These are phyloP conservation scores for Scenedesmus sp. DNA, from an alignment of 163 green algal species.

Conservation along the genomic window DNA sequence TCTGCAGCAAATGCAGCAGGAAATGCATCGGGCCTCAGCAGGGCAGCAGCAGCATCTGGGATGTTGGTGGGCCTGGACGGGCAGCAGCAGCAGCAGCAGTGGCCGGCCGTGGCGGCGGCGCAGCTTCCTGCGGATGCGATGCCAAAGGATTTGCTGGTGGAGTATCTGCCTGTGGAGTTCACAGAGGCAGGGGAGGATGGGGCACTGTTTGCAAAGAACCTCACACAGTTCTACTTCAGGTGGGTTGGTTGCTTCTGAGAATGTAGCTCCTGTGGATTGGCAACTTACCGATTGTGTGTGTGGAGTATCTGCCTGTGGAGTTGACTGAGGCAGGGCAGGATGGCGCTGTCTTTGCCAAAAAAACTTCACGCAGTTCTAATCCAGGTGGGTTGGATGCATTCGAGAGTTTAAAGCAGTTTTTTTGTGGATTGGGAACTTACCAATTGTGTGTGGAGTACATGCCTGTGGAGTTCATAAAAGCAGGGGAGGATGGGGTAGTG, in stretches of 20 bases:
- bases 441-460: slow-evolving; percentile 38
- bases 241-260: background rate
- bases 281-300: background rate
- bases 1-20: background rate
- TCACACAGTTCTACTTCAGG: slow-evolving; percentile 52
- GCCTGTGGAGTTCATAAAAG: slow-evolving; percentile 25
- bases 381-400: background rate
- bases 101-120: background rate
- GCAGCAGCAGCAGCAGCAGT: slow-evolving; percentile 27
- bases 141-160: slow-evolving; percentile 24
- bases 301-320: background rate
- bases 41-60: too few species aligned
- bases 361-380: too few species aligned
- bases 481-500: background rate
- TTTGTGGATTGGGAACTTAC: background rate
- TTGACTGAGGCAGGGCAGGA: too few species aligned
- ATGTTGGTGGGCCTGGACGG: background rate
- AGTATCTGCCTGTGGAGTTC: slow-evolving; percentile 50
- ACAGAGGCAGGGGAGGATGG: background rate
- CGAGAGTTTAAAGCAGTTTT: background rate
- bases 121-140: background rate
- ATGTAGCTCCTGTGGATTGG: too few species aligned
- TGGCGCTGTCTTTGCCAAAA: too few species aligned
- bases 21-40: background rate
- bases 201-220: slow-evolving; percentile 25